Evolutionary conservation across 2,329 filamentous ascomycete species (phyloP).

Genomic region (Cryphonectria nitschkei): DNA sequence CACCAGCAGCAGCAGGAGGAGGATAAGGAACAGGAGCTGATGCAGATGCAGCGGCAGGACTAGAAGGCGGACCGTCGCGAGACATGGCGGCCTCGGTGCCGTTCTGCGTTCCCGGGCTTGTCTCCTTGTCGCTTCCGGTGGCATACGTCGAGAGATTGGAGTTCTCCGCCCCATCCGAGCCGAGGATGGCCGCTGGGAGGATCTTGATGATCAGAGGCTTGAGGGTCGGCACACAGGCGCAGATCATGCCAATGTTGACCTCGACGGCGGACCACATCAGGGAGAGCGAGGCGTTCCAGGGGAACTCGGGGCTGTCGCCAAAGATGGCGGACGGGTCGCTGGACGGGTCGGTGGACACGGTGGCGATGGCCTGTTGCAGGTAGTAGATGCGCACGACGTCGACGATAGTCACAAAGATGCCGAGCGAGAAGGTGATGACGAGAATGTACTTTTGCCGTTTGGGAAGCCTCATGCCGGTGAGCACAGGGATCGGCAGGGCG

Average conservation of each 20-base stretch:
- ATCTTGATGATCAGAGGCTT: constrained; percentile 79
- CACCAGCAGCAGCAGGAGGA: neutral
- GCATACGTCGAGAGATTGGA: constrained; percentile 36
- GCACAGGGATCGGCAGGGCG: constrained; percentile 83
- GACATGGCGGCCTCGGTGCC: constrained; percentile 1
- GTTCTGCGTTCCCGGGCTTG: constrained; percentile 4
- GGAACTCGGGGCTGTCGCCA: constrained; percentile 57
- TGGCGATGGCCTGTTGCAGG: constrained; percentile 71
- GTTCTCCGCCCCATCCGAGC: constrained; percentile 49
- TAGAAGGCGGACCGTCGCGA: constrained; percentile 1
- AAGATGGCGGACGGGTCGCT: constrained; percentile 49
- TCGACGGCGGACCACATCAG: constrained; percentile 96
- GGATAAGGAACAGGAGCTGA: neutral
- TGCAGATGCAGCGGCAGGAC: neutral
- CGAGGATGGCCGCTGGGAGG: constrained; percentile 59
- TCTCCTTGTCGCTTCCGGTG: constrained; percentile 31
- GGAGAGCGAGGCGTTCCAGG: constrained; percentile 79
- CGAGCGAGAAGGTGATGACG: constrained; percentile 82
- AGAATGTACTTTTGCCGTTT: constrained; percentile 86
- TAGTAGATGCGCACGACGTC: constrained; percentile 91
- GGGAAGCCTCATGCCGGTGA: constrained; percentile 84
- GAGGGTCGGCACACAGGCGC: constrained; percentile 87
- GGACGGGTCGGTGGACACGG: constrained; percentile 43
- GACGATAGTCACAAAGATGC: constrained; percentile 84
- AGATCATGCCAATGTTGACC: constrained; percentile 87